phyloP scores from a whole-genome alignment of 139 green algal species.

The Chlamydomonas asymmetrica region DNA sequence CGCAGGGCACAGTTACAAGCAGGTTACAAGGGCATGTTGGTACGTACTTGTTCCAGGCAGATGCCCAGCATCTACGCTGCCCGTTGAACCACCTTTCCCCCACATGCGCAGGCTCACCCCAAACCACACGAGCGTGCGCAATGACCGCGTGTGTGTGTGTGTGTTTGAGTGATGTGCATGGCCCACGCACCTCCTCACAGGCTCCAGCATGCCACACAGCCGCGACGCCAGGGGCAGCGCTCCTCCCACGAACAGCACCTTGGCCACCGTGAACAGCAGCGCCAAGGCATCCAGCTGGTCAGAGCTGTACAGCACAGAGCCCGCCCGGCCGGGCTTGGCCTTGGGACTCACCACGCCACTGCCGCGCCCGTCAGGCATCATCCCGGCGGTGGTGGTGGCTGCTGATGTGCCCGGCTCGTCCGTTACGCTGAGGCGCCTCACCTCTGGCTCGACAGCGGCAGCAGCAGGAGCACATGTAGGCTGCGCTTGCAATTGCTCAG shows the following conservation, averaged over 20 bases:
- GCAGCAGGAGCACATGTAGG: neutral
- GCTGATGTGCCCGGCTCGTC: neutral
- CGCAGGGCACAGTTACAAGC: too few relatives aligned
- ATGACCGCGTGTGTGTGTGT: too few relatives aligned
- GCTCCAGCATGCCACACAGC: slow-evolving; percentile 9
- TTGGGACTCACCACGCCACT: neutral
- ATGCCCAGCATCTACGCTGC: too few relatives aligned
- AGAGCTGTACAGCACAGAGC: slow-evolving; percentile 47
- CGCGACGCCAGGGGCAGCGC: slow-evolving; percentile 35
- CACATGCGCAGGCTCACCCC: neutral
- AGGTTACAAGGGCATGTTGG: too few relatives aligned
- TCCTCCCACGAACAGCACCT: slow-evolving; percentile 67
- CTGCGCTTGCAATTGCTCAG: neutral
- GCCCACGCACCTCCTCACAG: neutral
- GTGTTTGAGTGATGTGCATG: too few relatives aligned
- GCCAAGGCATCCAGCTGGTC: slow-evolving; percentile 67
- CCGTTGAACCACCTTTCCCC: too few relatives aligned
- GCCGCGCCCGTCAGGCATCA: neutral
- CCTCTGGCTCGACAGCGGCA: neutral
- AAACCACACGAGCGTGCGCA: neutral
- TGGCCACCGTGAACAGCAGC: slow-evolving; percentile 61
- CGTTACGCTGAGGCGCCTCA: neutral
- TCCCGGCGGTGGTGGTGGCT: neutral
- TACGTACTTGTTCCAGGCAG: too few relatives aligned
- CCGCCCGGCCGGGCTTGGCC: neutral